Conservation (phyloP, 306 rosid species). For the Urtica urens region DNA sequence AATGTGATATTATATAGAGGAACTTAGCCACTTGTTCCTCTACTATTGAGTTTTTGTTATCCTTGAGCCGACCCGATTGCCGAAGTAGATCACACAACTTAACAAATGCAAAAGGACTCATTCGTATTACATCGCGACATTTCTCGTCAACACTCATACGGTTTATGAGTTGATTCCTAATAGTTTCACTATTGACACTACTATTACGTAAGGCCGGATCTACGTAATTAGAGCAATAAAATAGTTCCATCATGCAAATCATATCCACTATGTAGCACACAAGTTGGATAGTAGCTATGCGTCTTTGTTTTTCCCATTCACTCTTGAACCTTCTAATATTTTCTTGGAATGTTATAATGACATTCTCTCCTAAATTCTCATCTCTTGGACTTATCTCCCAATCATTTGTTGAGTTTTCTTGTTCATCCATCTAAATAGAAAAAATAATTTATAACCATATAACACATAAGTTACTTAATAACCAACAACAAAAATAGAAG, state of each 20-base stretch:
- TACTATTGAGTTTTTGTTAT: not conserved
- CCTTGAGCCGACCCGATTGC: not conserved
- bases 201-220: not conserved
- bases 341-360: too few relatives aligned
- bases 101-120: not conserved
- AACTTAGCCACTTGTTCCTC: slow-evolving; percentile 7
- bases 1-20: not conserved
- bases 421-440: too few relatives aligned
- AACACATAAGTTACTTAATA: too few relatives aligned
- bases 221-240: not conserved
- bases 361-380: too few relatives aligned
- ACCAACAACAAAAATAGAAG: too few relatives aligned
- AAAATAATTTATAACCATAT: too few relatives aligned
- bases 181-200: not conserved
- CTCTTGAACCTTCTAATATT: too few relatives aligned
- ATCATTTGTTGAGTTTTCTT: too few relatives aligned
- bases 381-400: too few relatives aligned
- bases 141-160: not conserved
- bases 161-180: not conserved
- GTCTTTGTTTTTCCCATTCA: not conserved
- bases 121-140: not conserved
- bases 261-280: not conserved
- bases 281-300: not conserved
- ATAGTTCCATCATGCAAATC: too few relatives aligned
- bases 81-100: not conserved